Base-by-base conservation (phyloP, 2,329 filamentous ascomycete genomes). In the Cladophialophora chaetospira region DNA sequence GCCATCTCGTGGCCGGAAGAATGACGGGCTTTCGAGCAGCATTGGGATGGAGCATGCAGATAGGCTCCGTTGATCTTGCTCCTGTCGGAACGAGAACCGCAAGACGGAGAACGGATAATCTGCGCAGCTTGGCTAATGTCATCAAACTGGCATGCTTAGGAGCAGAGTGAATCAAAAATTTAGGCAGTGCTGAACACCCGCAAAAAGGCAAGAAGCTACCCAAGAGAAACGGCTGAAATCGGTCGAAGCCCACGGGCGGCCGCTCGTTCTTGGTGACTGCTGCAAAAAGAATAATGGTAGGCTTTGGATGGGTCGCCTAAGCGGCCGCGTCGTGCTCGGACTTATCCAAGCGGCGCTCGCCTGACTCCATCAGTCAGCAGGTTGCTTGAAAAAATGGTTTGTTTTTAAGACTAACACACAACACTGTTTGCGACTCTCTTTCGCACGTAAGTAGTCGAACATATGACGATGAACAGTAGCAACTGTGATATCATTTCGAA, bases 401-500 rank as follows among this genome's bases (percentile, higher is more conserved):
- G 29, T 33, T 8, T 33, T 13, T 33, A 13, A 13, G 29, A 13
- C 29, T n/a, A 45, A 45, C 13, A 29, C n/a, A 8, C 2, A 11
- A 45, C 11, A n/a, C 23, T n/a, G n/a, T n/a, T n/a, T n/a, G n/a
- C n/a, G n/a, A n/a, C n/a, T n/a, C n/a, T n/a, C n/a, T n/a, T n/a
- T n/a, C n/a, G n/a, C n/a, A n/a, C n/a, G n/a, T n/a, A n/a, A n/a
- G n/a, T n/a, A 28, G 2, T 5, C n/a, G 23, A 8, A 4, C 4
- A n/a, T 11, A 25, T 4, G 11, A 29, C 11, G n/a, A 15, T 28
- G 4, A 4, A 28, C 4, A n/a, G 25, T 5, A 38, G 13, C 5
- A 33, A 43, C 29, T n/a, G 6, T 21, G 4, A 9, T 29, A n/a
- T 55, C 46, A 50, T 56, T 45, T 23, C 42, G 17, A 19, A 50